Evolutionary conservation across 768 basidiomycete species (phyloP).

Genomic region (Lactarius sanguifluus): DNA sequence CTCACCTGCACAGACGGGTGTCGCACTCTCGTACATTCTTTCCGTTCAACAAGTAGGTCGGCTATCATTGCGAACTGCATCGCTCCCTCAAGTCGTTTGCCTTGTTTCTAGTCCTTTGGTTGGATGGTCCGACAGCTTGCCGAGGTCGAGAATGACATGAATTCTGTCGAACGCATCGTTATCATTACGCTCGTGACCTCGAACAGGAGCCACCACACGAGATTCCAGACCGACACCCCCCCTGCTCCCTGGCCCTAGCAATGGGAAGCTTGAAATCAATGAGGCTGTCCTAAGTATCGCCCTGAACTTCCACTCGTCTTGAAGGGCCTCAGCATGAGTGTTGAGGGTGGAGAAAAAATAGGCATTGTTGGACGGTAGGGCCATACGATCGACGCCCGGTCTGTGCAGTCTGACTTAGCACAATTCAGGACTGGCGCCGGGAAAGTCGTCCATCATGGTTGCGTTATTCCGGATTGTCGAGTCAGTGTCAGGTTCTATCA

Average conservation of each 20-base stretch:
- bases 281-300: slow-evolving; percentile 79
- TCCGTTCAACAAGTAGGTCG: slow-evolving; percentile 65
- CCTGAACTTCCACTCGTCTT: slow-evolving; percentile 86
- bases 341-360: slow-evolving; percentile 82
- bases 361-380: slow-evolving; percentile 75
- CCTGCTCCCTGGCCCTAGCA: slow-evolving; percentile 68
- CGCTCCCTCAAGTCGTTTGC: not conserved
- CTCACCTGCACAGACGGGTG: slow-evolving; percentile 75
- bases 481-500: slow-evolving; percentile 69
- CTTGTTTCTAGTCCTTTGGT: slow-evolving; percentile 51
- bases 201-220: slow-evolving; percentile 81
- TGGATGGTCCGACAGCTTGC: slow-evolving; percentile 77
- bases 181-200: slow-evolving; percentile 78
- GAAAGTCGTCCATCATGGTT: slow-evolving; percentile 85
- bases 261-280: slow-evolving; percentile 72
- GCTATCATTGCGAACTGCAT: not conserved
- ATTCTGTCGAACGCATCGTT: slow-evolving; percentile 79
- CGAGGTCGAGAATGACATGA: slow-evolving; percentile 94
- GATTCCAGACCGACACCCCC: slow-evolving; percentile 57
- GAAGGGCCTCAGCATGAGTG: slow-evolving; percentile 71
- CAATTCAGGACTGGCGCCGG: slow-evolving; percentile 71
- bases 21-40: slow-evolving; percentile 77
- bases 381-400: slow-evolving; percentile 22
- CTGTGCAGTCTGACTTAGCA: slow-evolving; percentile 1
- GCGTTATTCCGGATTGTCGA: slow-evolving; percentile 87